Evolutionary conservation across 805 yeast genomes (phyloP), one percentile per base, ranked within the genome.

Genomic region (Lachancea meyersii): DNA sequence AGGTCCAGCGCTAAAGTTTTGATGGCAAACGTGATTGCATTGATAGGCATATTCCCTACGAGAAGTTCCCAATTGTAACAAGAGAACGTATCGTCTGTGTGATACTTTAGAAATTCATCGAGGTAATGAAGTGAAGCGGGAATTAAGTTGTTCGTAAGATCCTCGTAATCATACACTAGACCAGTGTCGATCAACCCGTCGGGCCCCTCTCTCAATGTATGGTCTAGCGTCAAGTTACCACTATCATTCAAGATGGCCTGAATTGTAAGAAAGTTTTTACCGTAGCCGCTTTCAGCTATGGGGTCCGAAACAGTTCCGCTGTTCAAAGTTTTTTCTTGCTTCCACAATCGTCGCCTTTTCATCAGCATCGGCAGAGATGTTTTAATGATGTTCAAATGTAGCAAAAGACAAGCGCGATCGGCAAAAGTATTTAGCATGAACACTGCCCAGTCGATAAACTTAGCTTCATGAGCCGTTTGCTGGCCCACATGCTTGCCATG

Each of bases 51-150:
- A n/a, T 76, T 75, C 35, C 80, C 65, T 7, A 45, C 46, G 52
- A 77, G 72, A 38, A 77, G 68, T 48, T 76, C 78, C 83, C 83
- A 78, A 50, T 77, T 78, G 56, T 66, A 78, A 43, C 71, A 69
- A 5, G 76, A 76, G 53, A 71, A 75, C 39, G 72, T 69, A 34
- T 60, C 63, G 40, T 58, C 60, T 44, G 71, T 69, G 50, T 73
- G 74, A 48, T 75, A 70, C 53, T 73, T 71, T 46, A 75, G 58
- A 51, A 77, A 78, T 45, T 75, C 77, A 50, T 74, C 73, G 48
- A 78, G 59, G 48, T 75, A 76, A 50, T 78, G 82, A 35, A 78
- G 52, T 9, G 78, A 67, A 1, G 79, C 70, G 1, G 83, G 82
- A 28, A 78, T 68, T 46, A 78, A 58, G 55, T 77, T 77, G 48